A percentile compares a stretch with the other conserved stretches of the same genome.
Conservation (phyloP, 2,329 filamentous ascomycete species). For the Penicillium sp. region DNA sequence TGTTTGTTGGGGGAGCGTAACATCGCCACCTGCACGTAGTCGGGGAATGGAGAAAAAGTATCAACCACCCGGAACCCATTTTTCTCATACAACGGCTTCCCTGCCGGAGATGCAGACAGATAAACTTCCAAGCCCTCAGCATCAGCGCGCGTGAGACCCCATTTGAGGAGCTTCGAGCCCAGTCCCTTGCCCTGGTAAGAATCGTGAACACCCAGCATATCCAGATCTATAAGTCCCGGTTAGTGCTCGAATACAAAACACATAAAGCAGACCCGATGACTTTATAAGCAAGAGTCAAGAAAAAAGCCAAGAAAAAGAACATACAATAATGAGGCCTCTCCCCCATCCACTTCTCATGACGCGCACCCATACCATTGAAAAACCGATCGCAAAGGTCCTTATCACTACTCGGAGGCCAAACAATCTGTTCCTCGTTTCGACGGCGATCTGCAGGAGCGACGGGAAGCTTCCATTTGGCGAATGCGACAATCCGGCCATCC, state of each 20-base stretch:
- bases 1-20: constrained; percentile 9
- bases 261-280: neutral
- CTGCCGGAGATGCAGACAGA: constrained; percentile 30
- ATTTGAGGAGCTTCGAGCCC: constrained; percentile 26
- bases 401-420: constrained; percentile 16
- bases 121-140: constrained; percentile 29
- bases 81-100: constrained; percentile 32
- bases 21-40: constrained; percentile 14
- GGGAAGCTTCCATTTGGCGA: constrained; percentile 22
- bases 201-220: constrained; percentile 21
- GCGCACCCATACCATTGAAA: constrained; percentile 15
- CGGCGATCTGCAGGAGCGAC: constrained; percentile 4
- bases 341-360: constrained; percentile 15
- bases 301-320: constrained; percentile 1
- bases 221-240: constrained; percentile 16
- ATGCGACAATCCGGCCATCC: constrained; percentile 12
- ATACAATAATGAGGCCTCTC: constrained; percentile 21
- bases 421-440: constrained; percentile 1
- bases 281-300: neutral
- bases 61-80: constrained; percentile 30
- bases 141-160: constrained; percentile 32
- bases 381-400: constrained; percentile 16
- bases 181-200: constrained; percentile 19
- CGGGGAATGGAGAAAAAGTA: constrained; percentile 13
- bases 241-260: neutral